Conservation (phyloP, 2,329 filamentous ascomycete species). For the Emergomyces pasteurianus region DNA sequence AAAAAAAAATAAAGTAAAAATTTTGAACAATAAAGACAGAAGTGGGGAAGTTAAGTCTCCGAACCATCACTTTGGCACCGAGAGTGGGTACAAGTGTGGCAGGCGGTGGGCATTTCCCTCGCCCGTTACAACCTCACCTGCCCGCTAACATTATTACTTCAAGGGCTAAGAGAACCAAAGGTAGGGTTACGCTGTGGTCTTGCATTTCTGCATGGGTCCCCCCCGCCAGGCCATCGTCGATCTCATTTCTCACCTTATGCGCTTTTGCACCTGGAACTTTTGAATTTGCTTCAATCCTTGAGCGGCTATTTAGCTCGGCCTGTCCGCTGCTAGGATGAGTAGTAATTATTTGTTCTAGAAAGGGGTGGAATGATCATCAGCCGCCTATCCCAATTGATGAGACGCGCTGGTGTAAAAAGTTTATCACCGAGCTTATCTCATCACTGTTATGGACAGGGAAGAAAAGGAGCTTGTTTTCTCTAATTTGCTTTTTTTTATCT, state of each 20-base stretch:
- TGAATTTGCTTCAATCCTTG: neutral
- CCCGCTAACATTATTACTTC: too few relatives aligned
- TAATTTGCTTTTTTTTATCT: too few relatives aligned
- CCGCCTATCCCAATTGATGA: neutral
- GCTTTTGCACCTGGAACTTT: neutral
- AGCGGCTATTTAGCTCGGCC: neutral
- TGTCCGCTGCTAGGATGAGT: neutral
- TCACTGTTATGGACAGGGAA: neutral
- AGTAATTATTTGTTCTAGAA: neutral
- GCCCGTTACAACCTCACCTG: too few relatives aligned
- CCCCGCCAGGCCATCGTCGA: too few relatives aligned
- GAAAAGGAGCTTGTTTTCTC: too few relatives aligned
- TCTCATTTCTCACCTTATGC: too few relatives aligned
- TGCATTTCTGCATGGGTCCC: neutral
- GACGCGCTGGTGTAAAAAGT: neutral
- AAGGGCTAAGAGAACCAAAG: too few relatives aligned
- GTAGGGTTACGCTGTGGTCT: neutral
- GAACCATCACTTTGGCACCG: neutral
- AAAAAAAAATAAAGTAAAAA: neutral
- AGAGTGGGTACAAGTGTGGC: neutral
- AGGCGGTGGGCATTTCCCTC: too few relatives aligned
- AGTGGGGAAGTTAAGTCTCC: neutral
- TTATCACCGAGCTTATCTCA: neutral
- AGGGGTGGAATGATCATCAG: neutral
- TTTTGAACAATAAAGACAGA: neutral